A percentile compares a stretch with the other conserved stretches of the same genome.
Conservation (phyloP, 176 grass and related monocot genomes). For the sorghum (Sorghum bicolor) region Sorghum_bicolor_NCBIv3 NC_012875.2:45769501-45770000, state of each 20-base stretch:
- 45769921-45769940: no score
- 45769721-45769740: background rate
- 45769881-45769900: no score
- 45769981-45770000: no score
- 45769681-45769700: conserved; percentile 3
- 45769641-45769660: background rate
- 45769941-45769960: no score
- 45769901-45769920: no score
- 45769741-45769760: background rate
- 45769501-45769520: fast-evolving
- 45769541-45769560: background rate
- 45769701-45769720: background rate
- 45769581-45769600: background rate
- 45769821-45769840: no score
- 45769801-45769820: no score
- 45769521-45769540: no score
- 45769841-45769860: no score
- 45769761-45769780: background rate
- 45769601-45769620: background rate
- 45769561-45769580: background rate
- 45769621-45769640: background rate
- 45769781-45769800: no score
- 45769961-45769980: no score
- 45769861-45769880: no score
- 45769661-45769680: conserved; percentile 20